phyloP scores from a whole-genome alignment of 352 stramenopile species.

The Phytopythium kandeliae region DNA sequence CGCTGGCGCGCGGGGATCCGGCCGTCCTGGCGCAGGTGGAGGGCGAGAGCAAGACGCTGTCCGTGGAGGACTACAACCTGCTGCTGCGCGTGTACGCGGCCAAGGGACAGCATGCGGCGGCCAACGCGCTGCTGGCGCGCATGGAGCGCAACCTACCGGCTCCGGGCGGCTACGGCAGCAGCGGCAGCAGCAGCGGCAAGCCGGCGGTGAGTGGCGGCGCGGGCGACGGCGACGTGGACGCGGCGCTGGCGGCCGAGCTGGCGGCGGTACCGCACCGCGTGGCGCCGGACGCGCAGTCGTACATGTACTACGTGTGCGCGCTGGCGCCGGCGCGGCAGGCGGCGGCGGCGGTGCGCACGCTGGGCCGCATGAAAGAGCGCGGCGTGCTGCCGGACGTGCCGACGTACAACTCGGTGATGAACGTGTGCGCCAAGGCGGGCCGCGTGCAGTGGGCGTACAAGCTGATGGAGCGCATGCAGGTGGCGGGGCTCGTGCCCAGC shows the following conservation, averaged over 20 bases:
- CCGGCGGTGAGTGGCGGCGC: constrained; percentile 5
- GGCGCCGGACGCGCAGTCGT: constrained; percentile 49
- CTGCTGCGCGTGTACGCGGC: constrained; percentile 65
- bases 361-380: constrained; percentile 78
- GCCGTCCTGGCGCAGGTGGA: constrained; percentile 38
- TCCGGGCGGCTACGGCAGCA: not conserved
- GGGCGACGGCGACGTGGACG: constrained; percentile 17
- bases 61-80: constrained; percentile 73
- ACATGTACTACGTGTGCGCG: constrained; percentile 75
- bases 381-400: constrained; percentile 48
- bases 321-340: constrained; percentile 38
- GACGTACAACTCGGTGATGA: constrained; percentile 82
- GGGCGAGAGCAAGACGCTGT: constrained; percentile 31
- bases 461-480: constrained; percentile 83
- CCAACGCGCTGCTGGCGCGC: constrained; percentile 61
- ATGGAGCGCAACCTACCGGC: constrained; percentile 64
- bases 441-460: constrained; percentile 77
- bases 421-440: constrained; percentile 62
- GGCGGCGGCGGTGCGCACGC: constrained; percentile 54
- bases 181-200: no score
- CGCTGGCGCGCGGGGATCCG: constrained; percentile 37
- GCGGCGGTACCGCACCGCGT: constrained; percentile 46
- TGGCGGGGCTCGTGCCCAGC: constrained; percentile 57
- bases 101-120: constrained; percentile 49
- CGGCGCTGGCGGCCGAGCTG: constrained; percentile 29